phyloP scores from a whole-genome alignment of 2,329 filamentous ascomycete species.

The Fusarium sp. region DNA sequence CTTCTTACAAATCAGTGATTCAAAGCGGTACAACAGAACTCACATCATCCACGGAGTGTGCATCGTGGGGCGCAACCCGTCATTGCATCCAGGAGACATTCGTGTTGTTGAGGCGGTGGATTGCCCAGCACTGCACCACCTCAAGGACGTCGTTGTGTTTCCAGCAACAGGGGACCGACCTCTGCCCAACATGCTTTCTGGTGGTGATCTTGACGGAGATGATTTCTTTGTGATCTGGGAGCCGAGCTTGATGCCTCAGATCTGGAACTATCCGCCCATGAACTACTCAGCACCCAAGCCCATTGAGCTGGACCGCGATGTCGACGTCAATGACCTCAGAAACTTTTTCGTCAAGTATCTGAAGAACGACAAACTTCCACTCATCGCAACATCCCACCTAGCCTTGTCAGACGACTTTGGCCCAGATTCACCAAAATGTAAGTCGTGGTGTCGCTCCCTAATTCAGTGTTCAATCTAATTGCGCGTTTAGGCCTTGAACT shows the following conservation, averaged over 20 bases:
- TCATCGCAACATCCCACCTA: conserved; percentile 87
- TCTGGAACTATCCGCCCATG: conserved; percentile 85
- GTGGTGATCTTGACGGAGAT: conserved; percentile 95
- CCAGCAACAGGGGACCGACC: conserved; percentile 87
- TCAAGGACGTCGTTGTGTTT: conserved; percentile 90
- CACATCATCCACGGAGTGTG: conserved; percentile 82
- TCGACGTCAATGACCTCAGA: conserved; percentile 80
- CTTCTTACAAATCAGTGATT: conserved; percentile 84
- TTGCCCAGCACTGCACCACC: conserved; percentile 77
- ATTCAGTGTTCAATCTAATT: conserved; percentile 8
- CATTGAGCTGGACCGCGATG: conserved; percentile 69
- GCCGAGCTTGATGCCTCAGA: conserved; percentile 74
- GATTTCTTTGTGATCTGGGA: conserved; percentile 98
- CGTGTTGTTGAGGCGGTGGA: conserved; percentile 90
- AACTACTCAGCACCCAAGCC: conserved; percentile 75
- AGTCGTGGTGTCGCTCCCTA: conserved; percentile 48
- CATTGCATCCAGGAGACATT: conserved; percentile 92
- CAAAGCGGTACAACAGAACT: conserved; percentile 68
- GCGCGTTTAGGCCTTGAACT: conserved; percentile 71
- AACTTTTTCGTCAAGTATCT: conserved; percentile 93
- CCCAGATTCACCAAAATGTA: conserved; percentile 78
- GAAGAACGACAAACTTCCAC: conserved; percentile 86
- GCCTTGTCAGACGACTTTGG: conserved; percentile 80
- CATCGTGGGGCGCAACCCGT: conserved; percentile 91
- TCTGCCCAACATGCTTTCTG: conserved; percentile 93